These are phyloP conservation scores for Syzygium aqueum DNA, from an alignment of 345 rosid genomes.

Conservation along the genomic window DNA sequence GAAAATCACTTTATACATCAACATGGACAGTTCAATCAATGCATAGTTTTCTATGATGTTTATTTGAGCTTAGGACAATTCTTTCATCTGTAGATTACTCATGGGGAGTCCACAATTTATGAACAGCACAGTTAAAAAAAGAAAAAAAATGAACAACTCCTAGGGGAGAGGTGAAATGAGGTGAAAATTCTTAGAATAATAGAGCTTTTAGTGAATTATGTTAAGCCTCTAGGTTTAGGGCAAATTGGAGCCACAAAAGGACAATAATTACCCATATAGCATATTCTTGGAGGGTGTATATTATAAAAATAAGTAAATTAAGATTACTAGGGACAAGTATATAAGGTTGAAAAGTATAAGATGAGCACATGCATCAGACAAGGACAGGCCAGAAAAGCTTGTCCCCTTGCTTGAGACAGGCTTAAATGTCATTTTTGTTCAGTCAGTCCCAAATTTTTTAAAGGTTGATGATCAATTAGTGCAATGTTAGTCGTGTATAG, in stretches of 20 bases:
- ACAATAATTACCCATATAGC: background rate
- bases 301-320: background rate
- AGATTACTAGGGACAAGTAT: background rate
- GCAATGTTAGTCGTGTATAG: background rate
- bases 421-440: background rate
- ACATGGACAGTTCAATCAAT: background rate
- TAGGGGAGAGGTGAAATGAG: background rate
- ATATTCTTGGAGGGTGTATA: background rate
- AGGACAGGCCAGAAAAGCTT: constrained; percentile 21
- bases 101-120: background rate
- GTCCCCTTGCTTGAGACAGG: constrained; percentile 53
- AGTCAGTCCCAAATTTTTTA: background rate
- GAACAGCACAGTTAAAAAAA: too few species aligned
- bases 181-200: background rate
- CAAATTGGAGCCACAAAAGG: background rate
- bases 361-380: constrained; percentile 2
- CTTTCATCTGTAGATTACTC: background rate
- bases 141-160: background rate
- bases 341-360: background rate
- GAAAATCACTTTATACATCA: background rate
- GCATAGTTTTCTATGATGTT: background rate
- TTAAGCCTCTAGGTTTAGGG: background rate
- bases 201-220: background rate
- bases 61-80: background rate
- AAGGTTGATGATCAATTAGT: background rate